Evolutionary conservation across 148 eudicot species (phyloP), one percentile per base, ranked within the genome.

Genomic region (Nyssa sinensis): DNA sequence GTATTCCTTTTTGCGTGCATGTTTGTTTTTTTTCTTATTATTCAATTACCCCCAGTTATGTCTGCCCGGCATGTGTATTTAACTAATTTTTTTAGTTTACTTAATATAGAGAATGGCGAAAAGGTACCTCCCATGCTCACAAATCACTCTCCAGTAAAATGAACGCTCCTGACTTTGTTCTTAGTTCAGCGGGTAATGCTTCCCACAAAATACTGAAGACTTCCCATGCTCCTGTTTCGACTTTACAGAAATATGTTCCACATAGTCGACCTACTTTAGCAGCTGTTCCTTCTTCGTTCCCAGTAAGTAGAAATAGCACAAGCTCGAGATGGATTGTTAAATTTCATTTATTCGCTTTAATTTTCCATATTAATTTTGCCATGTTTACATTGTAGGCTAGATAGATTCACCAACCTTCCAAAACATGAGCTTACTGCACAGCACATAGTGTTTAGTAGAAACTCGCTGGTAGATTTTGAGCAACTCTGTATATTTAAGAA

Each of bases 291-390:
- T 59, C 61, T 30, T 5, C 68, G 44, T 35, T 33, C 12, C 77
- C 28, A 33, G 77, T 74, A 53, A 74, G 77, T 74, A 7, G 34
- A 74, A 49, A 73, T 11, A 62, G 60, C 28, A 24, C 30, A 62
- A 35, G 66, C 51, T 62, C 69, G 29, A 28, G n/a, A 25, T 30
- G 23, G 27, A 73, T 21, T 41, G 7, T 25, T 21, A 6, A 62
- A 30, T 17, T 51, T 23, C 24, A 30, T 30, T 1, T 31, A 32
- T 57, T 33, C 57, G 37, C 37, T 62, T 31, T 2, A 62, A 5
- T 28, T 25, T 14, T 62, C 24, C 30, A 30, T 9, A 3, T 16
- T 33, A 62, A 5, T 4, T 3, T 62, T 16, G 32, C 66, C 30
- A 16, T 30, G 16, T 31, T 17, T 62, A 62, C 35, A 5, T 25